Evolutionary conservation across 495 filamentous ascomycete genomes (phyloP).

Genomic region (Penicillium cosmopolitanum): DNA sequence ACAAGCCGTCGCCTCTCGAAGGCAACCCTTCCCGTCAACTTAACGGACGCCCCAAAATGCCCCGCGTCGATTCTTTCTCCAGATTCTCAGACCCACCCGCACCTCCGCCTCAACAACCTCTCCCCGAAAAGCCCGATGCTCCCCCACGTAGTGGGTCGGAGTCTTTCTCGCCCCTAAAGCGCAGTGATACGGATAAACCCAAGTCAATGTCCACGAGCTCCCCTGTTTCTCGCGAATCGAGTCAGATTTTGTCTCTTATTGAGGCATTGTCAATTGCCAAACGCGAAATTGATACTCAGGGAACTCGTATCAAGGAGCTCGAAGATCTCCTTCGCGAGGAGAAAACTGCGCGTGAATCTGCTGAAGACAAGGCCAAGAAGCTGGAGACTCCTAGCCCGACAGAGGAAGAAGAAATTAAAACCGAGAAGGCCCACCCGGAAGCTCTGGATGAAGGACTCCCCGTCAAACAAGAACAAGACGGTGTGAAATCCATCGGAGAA

Average conservation of each 20-base stretch:
- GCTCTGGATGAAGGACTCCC: slow-evolving; percentile 23
- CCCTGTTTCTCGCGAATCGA: slow-evolving; percentile 66
- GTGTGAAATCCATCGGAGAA: slow-evolving; percentile 13
- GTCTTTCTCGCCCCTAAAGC: slow-evolving; percentile 61
- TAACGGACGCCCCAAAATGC: slow-evolving; percentile 56
- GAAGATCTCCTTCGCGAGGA: slow-evolving; percentile 80
- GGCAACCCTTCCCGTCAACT: slow-evolving; percentile 41
- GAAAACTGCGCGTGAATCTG: slow-evolving; percentile 75
- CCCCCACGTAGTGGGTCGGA: slow-evolving; percentile 49
- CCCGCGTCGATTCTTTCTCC: slow-evolving; percentile 58
- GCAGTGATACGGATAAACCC: slow-evolving; percentile 74
- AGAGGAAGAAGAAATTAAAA: slow-evolving; percentile 23
- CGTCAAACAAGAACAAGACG: slow-evolving; percentile 16
- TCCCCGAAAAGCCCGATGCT: slow-evolving; percentile 87
- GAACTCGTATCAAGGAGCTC: slow-evolving; percentile 74
- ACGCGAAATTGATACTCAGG: slow-evolving; percentile 79
- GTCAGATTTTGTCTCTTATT: slow-evolving; percentile 77
- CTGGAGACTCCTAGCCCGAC: slow-evolving; percentile 56
- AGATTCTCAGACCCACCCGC: slow-evolving; percentile 88
- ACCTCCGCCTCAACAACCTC: slow-evolving; percentile 86
- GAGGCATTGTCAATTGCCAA: slow-evolving; percentile 80
- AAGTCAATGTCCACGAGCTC: slow-evolving; percentile 60
- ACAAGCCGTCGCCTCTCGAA: slow-evolving; percentile 42
- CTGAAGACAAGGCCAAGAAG: slow-evolving; percentile 77
- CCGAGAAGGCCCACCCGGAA: slow-evolving; percentile 40